Conservation (phyloP, 2,329 filamentous ascomycete genomes). For the Aspergillus proliferans region DNA sequence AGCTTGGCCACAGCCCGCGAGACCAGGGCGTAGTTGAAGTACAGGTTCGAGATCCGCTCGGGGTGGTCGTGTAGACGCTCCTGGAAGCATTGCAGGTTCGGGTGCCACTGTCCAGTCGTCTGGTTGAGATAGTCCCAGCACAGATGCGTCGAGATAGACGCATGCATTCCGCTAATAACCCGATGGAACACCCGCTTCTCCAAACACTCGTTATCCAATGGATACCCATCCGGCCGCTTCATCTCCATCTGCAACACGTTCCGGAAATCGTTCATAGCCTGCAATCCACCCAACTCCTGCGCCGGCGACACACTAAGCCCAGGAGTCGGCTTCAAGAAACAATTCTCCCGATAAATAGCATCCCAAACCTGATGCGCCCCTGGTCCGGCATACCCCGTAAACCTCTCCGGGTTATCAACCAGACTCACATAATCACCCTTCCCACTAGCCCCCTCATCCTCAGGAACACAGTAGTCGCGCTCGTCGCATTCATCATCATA, state of each 20-base stretch:
- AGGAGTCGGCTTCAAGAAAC: slow-evolving; percentile 58
- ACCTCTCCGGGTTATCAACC: slow-evolving; percentile 86
- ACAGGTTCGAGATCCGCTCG: slow-evolving; percentile 91
- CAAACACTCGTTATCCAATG: slow-evolving; percentile 83
- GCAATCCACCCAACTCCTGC: slow-evolving; percentile 40
- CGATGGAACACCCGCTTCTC: slow-evolving; percentile 99
- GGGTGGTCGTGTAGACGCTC: slow-evolving; percentile 75
- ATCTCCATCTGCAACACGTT: slow-evolving; percentile 50
- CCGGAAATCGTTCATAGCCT: slow-evolving; percentile 56
- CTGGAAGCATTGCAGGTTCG: slow-evolving; percentile 85
- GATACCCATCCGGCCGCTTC: slow-evolving; percentile 51
- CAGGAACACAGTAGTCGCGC: slow-evolving; percentile 90
- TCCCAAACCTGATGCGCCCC: slow-evolving; percentile 90
- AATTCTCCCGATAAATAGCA: slow-evolving; percentile 94
- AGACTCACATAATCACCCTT: slow-evolving; percentile 97
- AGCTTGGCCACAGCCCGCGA: slow-evolving; percentile 88
- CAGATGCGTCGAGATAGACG: slow-evolving; percentile 90
- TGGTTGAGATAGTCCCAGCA: slow-evolving; percentile 97
- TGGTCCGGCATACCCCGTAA: slow-evolving; percentile 85
- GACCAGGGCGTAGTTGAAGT: slow-evolving; percentile 98
- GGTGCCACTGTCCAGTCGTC: slow-evolving; percentile 85
- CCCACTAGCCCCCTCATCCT: slow-evolving; percentile 77
- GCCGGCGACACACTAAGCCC: slow-evolving; percentile 22
- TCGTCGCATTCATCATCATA: slow-evolving; percentile 97
- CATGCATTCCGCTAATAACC: slow-evolving; percentile 94